phyloP scores from a whole-genome alignment of 306 rosid species.

The Lagenaria siceraria region DNA sequence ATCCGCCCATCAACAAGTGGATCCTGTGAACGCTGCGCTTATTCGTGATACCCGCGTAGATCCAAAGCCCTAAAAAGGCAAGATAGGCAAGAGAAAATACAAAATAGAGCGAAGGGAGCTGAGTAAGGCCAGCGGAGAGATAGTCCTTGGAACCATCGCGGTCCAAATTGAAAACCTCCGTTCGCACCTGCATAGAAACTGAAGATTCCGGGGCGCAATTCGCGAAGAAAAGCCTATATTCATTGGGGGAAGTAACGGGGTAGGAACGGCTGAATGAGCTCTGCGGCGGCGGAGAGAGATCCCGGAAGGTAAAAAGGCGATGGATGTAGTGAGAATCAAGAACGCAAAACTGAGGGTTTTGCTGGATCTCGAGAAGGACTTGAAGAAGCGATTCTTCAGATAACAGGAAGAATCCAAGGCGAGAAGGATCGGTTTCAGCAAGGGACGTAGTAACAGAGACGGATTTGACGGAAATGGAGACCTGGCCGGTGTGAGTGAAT shows the following conservation, averaged over 20 bases:
- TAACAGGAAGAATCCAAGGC: slow-evolving; percentile 75
- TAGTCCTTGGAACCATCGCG: slow-evolving; percentile 35
- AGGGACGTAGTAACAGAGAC: slow-evolving; percentile 31
- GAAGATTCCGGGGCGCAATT: slow-evolving; percentile 56
- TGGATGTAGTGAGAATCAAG: slow-evolving; percentile 41
- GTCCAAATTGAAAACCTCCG: slow-evolving; percentile 58
- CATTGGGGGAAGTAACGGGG: slow-evolving; percentile 52
- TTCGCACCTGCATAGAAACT: slow-evolving; percentile 60
- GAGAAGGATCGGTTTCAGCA: slow-evolving; percentile 24
- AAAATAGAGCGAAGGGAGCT: slow-evolving; percentile 50
- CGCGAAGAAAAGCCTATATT: slow-evolving; percentile 66
- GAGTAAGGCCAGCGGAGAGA: slow-evolving; percentile 79
- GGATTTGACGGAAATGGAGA: slow-evolving; percentile 31
- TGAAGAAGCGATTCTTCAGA: slow-evolving; percentile 74
- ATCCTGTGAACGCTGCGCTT: slow-evolving; percentile 57
- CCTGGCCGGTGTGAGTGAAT: slow-evolving; percentile 69
- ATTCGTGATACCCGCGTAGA: slow-evolving; percentile 27
- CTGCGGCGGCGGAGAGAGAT: slow-evolving; percentile 67
- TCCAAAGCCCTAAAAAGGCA: slow-evolving; percentile 49
- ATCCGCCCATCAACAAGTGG: slow-evolving; percentile 59
- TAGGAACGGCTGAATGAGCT: slow-evolving; percentile 33
- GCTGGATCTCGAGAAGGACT: slow-evolving; percentile 73
- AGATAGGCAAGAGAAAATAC: slow-evolving; percentile 41
- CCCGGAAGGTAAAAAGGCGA: slow-evolving; percentile 44
- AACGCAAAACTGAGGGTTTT: slow-evolving; percentile 58